Percentiles rank a stretch among this genome's conserved stretches.
Conservation (phyloP, 2,329 filamentous ascomycete species). For the Sporothrix globosa region DNA sequence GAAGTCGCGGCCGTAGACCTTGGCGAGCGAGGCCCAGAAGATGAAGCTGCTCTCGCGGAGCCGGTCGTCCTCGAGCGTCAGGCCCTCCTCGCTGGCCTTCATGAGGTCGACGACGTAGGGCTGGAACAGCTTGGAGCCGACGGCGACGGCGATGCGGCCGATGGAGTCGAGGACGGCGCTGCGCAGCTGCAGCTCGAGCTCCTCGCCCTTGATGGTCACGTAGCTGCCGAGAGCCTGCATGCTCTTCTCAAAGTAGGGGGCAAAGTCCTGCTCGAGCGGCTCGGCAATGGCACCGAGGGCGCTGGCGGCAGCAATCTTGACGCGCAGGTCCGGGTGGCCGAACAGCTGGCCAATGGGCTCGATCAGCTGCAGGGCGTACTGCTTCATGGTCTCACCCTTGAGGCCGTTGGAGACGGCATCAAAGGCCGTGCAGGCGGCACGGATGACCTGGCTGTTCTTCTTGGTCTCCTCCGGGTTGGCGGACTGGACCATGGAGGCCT, state of each 20-base stretch:
- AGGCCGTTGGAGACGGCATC: slow-evolving; percentile 89
- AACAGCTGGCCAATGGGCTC: slow-evolving; percentile 83
- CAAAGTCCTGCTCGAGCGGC: slow-evolving; percentile 78
- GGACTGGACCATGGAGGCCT: slow-evolving; percentile 71
- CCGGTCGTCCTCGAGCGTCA: slow-evolving; percentile 84
- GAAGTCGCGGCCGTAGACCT: slow-evolving; percentile 87
- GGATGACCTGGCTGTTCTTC: slow-evolving; percentile 82
- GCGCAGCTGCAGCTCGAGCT: slow-evolving; percentile 87
- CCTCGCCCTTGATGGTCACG: slow-evolving; percentile 81
- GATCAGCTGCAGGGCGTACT: slow-evolving; percentile 81
- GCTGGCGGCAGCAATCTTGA: slow-evolving; percentile 86
- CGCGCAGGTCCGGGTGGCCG: slow-evolving; percentile 79
- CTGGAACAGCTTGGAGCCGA: slow-evolving; percentile 84
- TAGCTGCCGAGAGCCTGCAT: slow-evolving; percentile 89
- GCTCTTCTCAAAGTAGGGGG: slow-evolving; percentile 87
- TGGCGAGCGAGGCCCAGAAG: slow-evolving; percentile 90
- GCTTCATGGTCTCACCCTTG: slow-evolving; percentile 76
- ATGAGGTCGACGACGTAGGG: slow-evolving; percentile 89
- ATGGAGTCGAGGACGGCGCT: slow-evolving; percentile 90
- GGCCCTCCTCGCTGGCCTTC: slow-evolving; percentile 87
- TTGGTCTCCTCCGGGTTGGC: slow-evolving; percentile 67
- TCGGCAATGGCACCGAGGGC: slow-evolving; percentile 89
- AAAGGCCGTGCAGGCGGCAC: slow-evolving; percentile 84
- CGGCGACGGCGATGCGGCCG: slow-evolving; percentile 87
- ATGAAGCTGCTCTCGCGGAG: slow-evolving; percentile 97